Base-by-base conservation (phyloP, 306 rosid species). In the Gleditsia sinensis region DNA sequence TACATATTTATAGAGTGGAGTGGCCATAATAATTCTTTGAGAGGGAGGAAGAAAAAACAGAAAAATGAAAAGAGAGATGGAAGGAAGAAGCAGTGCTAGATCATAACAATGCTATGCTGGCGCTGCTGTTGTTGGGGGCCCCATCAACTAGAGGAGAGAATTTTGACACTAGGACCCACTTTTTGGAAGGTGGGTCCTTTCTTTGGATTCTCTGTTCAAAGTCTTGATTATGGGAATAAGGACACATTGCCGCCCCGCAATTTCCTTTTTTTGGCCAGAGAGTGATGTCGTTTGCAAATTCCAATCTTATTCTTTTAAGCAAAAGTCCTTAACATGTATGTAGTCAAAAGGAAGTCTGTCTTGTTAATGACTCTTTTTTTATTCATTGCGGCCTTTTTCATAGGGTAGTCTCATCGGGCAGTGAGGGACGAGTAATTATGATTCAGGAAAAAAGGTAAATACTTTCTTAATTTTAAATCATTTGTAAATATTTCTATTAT, bases 201-300 rank as follows among this genome's bases (percentile, higher is more conserved):
- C 25, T 13, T 33, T 33, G 76, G 85, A 70, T 83, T 72, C 86
- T 78, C 40, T 64, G 59, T 45, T 78, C 37, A 53, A 24, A 25
- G 27, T 74, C 65, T 50, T 33, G 39, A 33, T 76, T 8, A 57
- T 30, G 34, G 10, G 14, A 36, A 2, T 43, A 12, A 70, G 42
- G 24, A 48, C 48, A 16, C 27, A 24, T 65, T 25, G n/a, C n/a
- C n/a, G n/a, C n/a, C n/a, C n/a, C n/a, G n/a, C n/a, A 24, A 2
- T 5, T 49, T 17, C 5, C 23, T n/a, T 23, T 45, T 46, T 67
- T 13, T n/a, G n/a, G 43, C 5, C 3, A 59, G 14, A 1, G 33
- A 39, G 50, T 14, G 9, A 42, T 65, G 14, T 7, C 16, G n/a
- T 24, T 48, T 48, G 36, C 46, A 60, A 60, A 17, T n/a, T 36